Evolutionary conservation across 1,284 basidiomycete species (phyloP).

Genomic region (Irpex lacteus): DNA sequence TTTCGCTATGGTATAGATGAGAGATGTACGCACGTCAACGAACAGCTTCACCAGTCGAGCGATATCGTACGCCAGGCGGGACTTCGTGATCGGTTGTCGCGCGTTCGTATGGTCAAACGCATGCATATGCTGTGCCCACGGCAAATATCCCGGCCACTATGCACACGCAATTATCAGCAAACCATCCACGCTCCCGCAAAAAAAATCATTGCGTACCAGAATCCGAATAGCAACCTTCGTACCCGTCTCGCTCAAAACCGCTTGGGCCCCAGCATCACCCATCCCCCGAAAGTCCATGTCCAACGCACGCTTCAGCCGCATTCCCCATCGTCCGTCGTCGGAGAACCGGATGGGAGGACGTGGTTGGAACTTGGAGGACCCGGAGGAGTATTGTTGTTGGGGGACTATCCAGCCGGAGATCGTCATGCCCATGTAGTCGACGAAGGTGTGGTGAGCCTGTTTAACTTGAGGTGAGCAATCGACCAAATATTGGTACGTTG

Average conservation of each 20-base stretch:
- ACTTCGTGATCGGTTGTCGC: background rate
- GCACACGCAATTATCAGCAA: background rate
- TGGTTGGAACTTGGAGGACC: background rate
- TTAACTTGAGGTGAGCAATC: background rate
- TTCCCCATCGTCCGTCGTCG: background rate
- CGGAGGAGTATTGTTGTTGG: background rate
- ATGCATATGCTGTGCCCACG: background rate
- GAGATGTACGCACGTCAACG: background rate
- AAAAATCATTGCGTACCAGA: background rate
- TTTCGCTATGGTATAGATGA: background rate
- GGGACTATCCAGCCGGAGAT: conserved; percentile 1
- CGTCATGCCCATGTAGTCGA: background rate
- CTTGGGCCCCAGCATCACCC: background rate
- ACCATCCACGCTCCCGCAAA: background rate
- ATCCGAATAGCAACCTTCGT: background rate
- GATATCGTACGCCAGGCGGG: background rate
- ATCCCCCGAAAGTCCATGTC: background rate
- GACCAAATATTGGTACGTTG: background rate
- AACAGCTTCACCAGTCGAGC: background rate
- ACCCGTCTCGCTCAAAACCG: background rate
- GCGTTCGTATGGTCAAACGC: background rate
- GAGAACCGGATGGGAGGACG: background rate
- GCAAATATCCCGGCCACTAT: background rate
- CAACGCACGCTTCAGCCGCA: background rate
- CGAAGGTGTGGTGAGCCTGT: background rate